Evolutionary conservation across 179 eudicot genomes (phyloP), one percentile per base, ranked within the genome.

Genomic region (Vitellaria paradoxa): DNA sequence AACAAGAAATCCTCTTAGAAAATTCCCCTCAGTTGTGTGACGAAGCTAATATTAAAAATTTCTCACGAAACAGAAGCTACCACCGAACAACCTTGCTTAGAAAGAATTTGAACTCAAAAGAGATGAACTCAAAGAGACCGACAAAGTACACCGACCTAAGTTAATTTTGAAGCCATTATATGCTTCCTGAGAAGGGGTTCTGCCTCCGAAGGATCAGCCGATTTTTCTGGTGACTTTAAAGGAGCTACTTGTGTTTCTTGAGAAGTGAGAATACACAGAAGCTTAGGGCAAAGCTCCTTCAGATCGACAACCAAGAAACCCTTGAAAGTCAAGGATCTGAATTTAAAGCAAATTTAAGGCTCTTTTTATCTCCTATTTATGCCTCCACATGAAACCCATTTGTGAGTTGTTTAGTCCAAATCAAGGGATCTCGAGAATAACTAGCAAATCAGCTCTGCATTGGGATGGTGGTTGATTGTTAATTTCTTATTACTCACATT

Each of bases 181-280:
- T 83, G 91, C 77, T 81, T 75, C 79, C 85, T 80, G 77, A 70
- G 53, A 74, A 86, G 87, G 37, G 90, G 85, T 78, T 82, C 84
- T 88, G 68, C 76, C 81, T 70, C 98, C 97, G 89, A 87, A 86
- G 93, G 89, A 92, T 92, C 86, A 90, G 98, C 93, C 98, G 89
- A 80, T 87, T 84, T 92, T 92, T 87, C 82, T 79, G 98, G 91
- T 92, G 95, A 88, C 93, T 91, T 86, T 81, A 79, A 90, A 75
- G 79, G 59, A 77, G 65, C 81, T 76, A 60, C 7, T 8, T 77
- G 67, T 71, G 75, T 80, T 77, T 75, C 63, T 81, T 42, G 67
- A 77, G 17, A 37, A 60, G 66, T 71, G 50, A 50, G 60, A 60
- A 56, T 73, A 52, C 46, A 81, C 62, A 65, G 63, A 83, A 73